phyloP scores from a whole-genome alignment of 306 rosid species.

The Cicer cuneatum region DNA sequence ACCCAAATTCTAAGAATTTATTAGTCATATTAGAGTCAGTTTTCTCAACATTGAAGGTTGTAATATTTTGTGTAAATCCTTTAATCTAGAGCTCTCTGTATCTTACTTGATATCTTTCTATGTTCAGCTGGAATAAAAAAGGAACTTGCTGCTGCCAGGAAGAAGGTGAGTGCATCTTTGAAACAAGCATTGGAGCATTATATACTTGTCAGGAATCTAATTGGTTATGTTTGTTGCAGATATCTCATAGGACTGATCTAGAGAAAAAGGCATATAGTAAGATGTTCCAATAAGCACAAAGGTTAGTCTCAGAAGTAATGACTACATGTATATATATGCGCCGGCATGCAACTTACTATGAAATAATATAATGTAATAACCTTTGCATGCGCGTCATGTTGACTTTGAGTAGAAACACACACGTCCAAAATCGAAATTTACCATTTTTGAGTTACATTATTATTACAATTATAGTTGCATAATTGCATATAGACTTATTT shows the following conservation, averaged over 20 bases:
- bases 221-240: slow-evolving; percentile 50
- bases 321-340: not conserved
- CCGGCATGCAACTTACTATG: slow-evolving; percentile 1
- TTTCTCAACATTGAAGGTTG: slow-evolving; percentile 4
- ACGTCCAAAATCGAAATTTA: not conserved
- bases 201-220: slow-evolving; percentile 1
- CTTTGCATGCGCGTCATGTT: slow-evolving; percentile 13
- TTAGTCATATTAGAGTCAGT: not conserved
- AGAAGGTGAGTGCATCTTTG: slow-evolving; percentile 58
- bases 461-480: slow-evolving; percentile 2
- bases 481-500: slow-evolving; percentile 3
- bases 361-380: not conserved
- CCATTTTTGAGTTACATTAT: not conserved
- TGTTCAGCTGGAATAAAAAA: slow-evolving; percentile 85
- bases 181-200: slow-evolving; percentile 7
- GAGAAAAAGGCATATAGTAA: slow-evolving; percentile 81
- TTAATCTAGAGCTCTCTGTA: slow-evolving; percentile 31
- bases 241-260: slow-evolving; percentile 71
- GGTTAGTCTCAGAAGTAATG: slow-evolving; percentile 45
- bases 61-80: not conserved
- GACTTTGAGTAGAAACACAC: slow-evolving; percentile 24
- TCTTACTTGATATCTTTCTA: slow-evolving; percentile 34
- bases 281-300: slow-evolving; percentile 70
- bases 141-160: slow-evolving; percentile 78
- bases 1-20: too few relatives aligned